Percentiles rank a stretch among this genome's conserved stretches.
Conservation (phyloP, 2,329 filamentous ascomycete species). For the Ustilaginoidea virens region DNA sequence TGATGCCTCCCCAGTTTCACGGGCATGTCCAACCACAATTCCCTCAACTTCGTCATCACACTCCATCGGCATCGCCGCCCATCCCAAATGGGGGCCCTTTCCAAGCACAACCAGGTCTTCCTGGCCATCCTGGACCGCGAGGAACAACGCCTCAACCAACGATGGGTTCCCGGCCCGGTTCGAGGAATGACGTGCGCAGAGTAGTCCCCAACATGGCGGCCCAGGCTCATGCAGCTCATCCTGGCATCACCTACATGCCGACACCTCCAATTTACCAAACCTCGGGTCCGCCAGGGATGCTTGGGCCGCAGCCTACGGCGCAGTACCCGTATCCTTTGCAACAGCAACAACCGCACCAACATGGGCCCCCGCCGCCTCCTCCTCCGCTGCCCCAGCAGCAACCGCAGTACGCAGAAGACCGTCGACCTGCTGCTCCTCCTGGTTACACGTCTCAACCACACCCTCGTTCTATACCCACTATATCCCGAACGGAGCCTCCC, state of each 20-base stretch:
- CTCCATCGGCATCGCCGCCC: conserved; percentile 77
- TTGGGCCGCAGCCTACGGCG: conserved; percentile 21
- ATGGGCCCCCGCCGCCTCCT: too few relatives aligned
- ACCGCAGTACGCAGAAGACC: conserved; percentile 62
- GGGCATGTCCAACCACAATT: conserved; percentile 45
- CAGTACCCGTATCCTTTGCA: conserved; percentile 20
- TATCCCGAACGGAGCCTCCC: conserved; percentile 38
- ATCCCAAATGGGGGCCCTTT: conserved; percentile 64
- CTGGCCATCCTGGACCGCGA: conserved; percentile 31
- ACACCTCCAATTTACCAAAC: conserved; percentile 65
- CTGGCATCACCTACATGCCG: conserved; percentile 67
- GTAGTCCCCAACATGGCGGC: conserved; percentile 59
- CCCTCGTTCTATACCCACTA: conserved; percentile 29
- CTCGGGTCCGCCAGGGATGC: conserved; percentile 22
- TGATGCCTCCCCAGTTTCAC: conserved; percentile 58
- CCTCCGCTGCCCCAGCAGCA: conserved; percentile 30
- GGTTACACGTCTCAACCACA: conserved; percentile 48
- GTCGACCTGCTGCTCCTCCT: conserved; percentile 57
- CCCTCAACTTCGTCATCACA: conserved; percentile 66
- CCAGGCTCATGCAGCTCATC: conserved; percentile 42
- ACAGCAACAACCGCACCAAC: conserved; percentile 20
- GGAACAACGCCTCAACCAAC: conserved; percentile 69
- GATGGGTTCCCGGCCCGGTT: conserved; percentile 50
- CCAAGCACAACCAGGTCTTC: conserved; percentile 30
- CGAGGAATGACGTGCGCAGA: conserved; percentile 64